phyloP scores from a whole-genome alignment of 148 eudicot species.

The Talinum fruticosum region DNA sequence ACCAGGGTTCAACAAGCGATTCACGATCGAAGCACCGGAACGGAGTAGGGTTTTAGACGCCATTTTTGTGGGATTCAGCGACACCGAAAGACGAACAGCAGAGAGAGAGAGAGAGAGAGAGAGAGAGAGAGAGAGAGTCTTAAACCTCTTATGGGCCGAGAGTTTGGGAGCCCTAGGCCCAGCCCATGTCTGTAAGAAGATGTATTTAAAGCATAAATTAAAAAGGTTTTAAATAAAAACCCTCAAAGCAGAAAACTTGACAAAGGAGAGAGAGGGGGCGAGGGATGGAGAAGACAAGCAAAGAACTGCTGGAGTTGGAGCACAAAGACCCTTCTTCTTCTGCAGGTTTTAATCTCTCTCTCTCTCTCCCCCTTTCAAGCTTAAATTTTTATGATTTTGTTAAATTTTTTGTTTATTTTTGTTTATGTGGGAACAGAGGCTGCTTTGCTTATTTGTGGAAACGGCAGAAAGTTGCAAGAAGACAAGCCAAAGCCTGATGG shows the following conservation, averaged over 20 bases:
- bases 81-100: not conserved
- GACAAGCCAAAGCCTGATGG: constrained; percentile 28
- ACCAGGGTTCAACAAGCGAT: constrained; percentile 37
- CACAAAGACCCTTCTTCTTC: constrained; percentile 34
- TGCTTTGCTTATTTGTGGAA: constrained; percentile 46
- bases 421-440: constrained; percentile 35
- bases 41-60: constrained; percentile 64
- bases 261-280: constrained; percentile 17
- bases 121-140: constrained; percentile 7
- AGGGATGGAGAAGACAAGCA: constrained; percentile 46
- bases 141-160: not conserved
- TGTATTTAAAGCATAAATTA: not conserved
- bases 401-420: not conserved
- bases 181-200: not conserved
- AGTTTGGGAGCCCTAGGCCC: not conserved
- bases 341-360: constrained; percentile 24
- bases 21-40: constrained; percentile 40
- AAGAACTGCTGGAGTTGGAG: constrained; percentile 52
- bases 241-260: not conserved
- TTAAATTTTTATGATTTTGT: not conserved
- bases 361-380: not conserved
- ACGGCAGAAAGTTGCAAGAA: constrained; percentile 21
- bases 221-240: not conserved
- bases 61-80: constrained; percentile 25
- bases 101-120: not conserved